Conservation (phyloP, 2,329 filamentous ascomycete species). For the Boeremia lycopersici region DNA sequence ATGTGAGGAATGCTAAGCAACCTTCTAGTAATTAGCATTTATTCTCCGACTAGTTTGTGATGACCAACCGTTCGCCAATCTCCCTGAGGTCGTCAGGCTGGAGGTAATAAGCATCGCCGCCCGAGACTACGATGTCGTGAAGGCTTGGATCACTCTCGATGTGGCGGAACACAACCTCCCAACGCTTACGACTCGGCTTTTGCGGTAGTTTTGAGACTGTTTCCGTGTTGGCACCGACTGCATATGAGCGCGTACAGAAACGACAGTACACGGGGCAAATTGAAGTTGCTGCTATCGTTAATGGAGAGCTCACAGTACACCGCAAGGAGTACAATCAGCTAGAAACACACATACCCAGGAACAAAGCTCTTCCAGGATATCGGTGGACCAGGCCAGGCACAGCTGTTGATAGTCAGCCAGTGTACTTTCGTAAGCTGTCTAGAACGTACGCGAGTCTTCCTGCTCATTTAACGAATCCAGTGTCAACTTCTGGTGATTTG, state of each 20-base stretch:
- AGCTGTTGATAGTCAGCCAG: constrained; percentile 30
- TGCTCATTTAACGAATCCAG: constrained; percentile 66
- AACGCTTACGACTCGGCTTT: constrained; percentile 53
- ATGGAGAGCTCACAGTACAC: background rate
- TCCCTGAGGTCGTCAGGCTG: constrained; percentile 57
- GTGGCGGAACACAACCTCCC: constrained; percentile 63
- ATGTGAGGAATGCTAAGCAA: constrained; percentile 65
- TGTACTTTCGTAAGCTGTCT: background rate
- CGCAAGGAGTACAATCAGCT: background rate
- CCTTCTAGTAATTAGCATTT: constrained; percentile 27
- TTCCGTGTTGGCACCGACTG: constrained; percentile 62
- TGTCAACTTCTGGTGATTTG: constrained; percentile 61
- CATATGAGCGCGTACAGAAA: constrained; percentile 67
- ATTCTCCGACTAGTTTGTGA: no score
- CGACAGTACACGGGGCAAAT: constrained; percentile 68
- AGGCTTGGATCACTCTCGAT: constrained; percentile 59
- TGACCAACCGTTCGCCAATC: constrained; percentile 56
- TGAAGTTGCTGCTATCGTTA: constrained; percentile 52
- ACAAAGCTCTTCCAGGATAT: constrained; percentile 68
- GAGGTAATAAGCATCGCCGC: constrained; percentile 67
- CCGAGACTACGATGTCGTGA: constrained; percentile 67
- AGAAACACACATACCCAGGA: constrained; percentile 58
- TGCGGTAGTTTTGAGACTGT: constrained; percentile 51
- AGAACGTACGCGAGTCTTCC: constrained; percentile 54
- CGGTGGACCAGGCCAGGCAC: constrained; percentile 65